Base-by-base conservation (phyloP, 2,329 filamentous ascomycete species). In the Hypoxylon sp. region DNA sequence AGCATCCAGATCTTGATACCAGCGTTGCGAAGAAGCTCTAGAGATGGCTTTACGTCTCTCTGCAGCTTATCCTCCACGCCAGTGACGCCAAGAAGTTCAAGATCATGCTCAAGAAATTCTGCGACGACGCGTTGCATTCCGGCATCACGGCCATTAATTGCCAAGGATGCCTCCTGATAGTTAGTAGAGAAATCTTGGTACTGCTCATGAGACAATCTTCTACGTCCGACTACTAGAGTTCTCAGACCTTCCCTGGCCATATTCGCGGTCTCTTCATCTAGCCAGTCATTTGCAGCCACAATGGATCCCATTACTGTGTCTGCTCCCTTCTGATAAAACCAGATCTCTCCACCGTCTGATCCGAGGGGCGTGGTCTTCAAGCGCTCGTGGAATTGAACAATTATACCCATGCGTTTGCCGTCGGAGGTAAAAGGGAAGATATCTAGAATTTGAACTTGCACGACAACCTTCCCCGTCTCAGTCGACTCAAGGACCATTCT, bases 1-100 rank as follows among this genome's bases (percentile, higher is more conserved):
- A 99, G 85, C 96, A 99, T 99, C 96, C 96, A 99, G 56, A 99
- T 98, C 81, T 98, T 98, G 82, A 99, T 96, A 27, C 96, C 96
- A 0, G 96, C 96, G 76, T 99, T 99, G 72, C 96, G 93, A 58
- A 99, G 88, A 4, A 99, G 88, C 80, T 99, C 97, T 5, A 99
- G 86, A 0, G 94, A 97, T 1, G 95, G 92, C 79, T 98, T 99
- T 77, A 99, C 96, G 76, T 98, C 94, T 70, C 91, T 91, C 79
- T 99, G 96, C 11, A 99, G 88, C 78, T 97, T 97, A 81, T 99
- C 96, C 80, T 99, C 97, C 0, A 99, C 96, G 71, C 96, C 96
- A 0, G 96, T 99, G 11, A 99, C 95, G n/a, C 96, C 96, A 1
- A 98, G 87, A 5, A 99, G 88, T 78, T 99, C 96, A 0, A 99